Conservation (phyloP, 176 grass and related monocot genomes). For the Cymbopogon citratus region DNA sequence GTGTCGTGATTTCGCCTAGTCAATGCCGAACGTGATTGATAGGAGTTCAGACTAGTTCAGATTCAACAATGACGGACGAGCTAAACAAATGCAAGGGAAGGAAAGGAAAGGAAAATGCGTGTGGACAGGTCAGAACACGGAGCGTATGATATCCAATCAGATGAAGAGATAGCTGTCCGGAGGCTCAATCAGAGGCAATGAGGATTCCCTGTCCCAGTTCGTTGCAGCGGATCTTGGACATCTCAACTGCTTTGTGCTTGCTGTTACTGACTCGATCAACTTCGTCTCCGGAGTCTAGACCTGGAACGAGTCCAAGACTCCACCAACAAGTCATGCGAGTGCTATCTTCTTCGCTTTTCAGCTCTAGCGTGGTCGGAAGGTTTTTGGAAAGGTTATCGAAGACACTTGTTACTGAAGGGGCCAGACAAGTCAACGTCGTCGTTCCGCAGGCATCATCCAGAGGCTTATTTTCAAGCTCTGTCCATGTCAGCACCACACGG, state of each 20-base stretch:
- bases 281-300: background rate
- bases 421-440: background rate
- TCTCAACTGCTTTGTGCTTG: background rate
- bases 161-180: background rate
- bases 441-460: background rate
- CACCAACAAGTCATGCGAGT: background rate
- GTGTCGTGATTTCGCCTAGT: background rate
- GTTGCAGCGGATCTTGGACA: conserved; percentile 1
- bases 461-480: background rate
- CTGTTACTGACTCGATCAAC: background rate
- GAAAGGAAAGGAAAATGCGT: background rate
- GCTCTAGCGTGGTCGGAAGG: background rate
- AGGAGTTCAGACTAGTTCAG: conserved; percentile 13
- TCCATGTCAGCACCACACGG: background rate
- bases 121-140: background rate
- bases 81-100: background rate
- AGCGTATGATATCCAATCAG: too few relatives aligned
- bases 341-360: background rate
- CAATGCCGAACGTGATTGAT: background rate
- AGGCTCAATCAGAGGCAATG: background rate
- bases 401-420: background rate
- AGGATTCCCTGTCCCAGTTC: background rate
- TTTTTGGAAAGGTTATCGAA: background rate
- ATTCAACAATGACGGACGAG: conserved; percentile 39
- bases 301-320: conserved; percentile 22